Evolutionary conservation across 1,139 yeast genomes (phyloP), one percentile per base, ranked within the genome.

Genomic region (Hyphopichia burtonii): DNA sequence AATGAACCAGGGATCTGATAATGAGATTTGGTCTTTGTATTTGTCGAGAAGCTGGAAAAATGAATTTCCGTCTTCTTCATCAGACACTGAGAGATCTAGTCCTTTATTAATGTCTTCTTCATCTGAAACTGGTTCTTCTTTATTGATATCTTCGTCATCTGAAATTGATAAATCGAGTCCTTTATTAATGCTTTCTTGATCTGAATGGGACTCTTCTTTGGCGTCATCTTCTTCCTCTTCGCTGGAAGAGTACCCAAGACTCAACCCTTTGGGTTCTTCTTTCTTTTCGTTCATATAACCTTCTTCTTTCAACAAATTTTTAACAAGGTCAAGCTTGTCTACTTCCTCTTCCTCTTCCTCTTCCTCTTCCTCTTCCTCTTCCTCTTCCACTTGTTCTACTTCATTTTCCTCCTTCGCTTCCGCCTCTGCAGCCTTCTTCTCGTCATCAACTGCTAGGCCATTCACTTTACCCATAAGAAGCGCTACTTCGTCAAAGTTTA

Each of bases 1-100:
- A 22, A 73, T 45, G 39, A 57, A 56, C 73, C 76, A 73, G 2
- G 74, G 64, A 35, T 71, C 71, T 48, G 58, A 67, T 19, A 55
- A 39, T 4, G 72, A 65, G 17, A 71, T 65, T 31, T 48, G 46
- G 19, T 54, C 46, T 32, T 55, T 46, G 40, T 55, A 53, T 5
- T 43, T 34, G 25, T 64, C 59, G 6, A 73, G 56, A 16, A 72
- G 53, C 2, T 39, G 35, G 4, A 44, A 42, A 44, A 66, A 66
- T 1, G 52, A 60, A 3, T 37, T 41, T 2, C 19, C 22, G 19
- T 34, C 36, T 22, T 46, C 55, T 4, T 49, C 53, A 4, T 55
- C 61, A 11, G 57, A 52, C 2, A 59, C 4, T 1, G 55, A 45
- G 16, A 59, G 44, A 38, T 59, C 65, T 31, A 60, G 52, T 1